Evolutionary conservation across 192 early-diverging fungal species (phyloP).

Genomic region (Backusella macrospora): DNA sequence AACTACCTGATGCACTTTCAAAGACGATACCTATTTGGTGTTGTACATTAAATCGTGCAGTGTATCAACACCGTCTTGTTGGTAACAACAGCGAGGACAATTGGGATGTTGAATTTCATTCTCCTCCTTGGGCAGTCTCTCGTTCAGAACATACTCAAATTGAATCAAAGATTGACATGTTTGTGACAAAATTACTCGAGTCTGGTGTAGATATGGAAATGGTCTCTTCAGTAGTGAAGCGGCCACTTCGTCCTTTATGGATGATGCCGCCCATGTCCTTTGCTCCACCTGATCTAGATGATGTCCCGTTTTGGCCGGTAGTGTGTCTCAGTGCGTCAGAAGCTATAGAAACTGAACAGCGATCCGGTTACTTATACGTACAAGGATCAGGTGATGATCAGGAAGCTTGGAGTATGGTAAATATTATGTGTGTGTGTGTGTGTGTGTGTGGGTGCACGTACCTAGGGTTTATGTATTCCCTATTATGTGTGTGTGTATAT

Average conservation of each 20-base stretch:
- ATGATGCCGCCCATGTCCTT: slow-evolving; percentile 66
- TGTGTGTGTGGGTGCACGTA: not conserved
- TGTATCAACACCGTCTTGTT: slow-evolving; percentile 28
- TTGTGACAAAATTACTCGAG: slow-evolving; percentile 60
- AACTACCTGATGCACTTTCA: slow-evolving; percentile 80
- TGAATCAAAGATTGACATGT: slow-evolving; percentile 49
- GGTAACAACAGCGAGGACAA: slow-evolving; percentile 3
- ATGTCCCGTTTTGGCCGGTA: slow-evolving; percentile 70
- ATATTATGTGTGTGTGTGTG: not conserved
- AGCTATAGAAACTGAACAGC: slow-evolving; percentile 39
- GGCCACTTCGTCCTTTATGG: slow-evolving; percentile 86
- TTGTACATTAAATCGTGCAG: slow-evolving; percentile 67
- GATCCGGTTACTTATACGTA: slow-evolving; percentile 70
- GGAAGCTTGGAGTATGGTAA: slow-evolving; percentile 76
- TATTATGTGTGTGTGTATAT: slow-evolving; percentile 10
- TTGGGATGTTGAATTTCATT: slow-evolving; percentile 68
- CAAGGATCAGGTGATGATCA: slow-evolving; percentile 93
- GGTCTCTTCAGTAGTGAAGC: slow-evolving; percentile 41
- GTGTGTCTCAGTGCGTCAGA: slow-evolving; percentile 78
- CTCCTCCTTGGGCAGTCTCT: slow-evolving; percentile 62
- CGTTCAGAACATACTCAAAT: slow-evolving; percentile 78
- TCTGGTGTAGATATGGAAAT: slow-evolving; percentile 46
- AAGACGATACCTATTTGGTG: slow-evolving; percentile 95
- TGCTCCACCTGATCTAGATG: slow-evolving; percentile 48
- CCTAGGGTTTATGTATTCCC: not conserved